These are phyloP conservation scores for Coniella vitis DNA, from an alignment of 2,329 filamentous ascomycete genomes.

Conservation along the genomic window DNA sequence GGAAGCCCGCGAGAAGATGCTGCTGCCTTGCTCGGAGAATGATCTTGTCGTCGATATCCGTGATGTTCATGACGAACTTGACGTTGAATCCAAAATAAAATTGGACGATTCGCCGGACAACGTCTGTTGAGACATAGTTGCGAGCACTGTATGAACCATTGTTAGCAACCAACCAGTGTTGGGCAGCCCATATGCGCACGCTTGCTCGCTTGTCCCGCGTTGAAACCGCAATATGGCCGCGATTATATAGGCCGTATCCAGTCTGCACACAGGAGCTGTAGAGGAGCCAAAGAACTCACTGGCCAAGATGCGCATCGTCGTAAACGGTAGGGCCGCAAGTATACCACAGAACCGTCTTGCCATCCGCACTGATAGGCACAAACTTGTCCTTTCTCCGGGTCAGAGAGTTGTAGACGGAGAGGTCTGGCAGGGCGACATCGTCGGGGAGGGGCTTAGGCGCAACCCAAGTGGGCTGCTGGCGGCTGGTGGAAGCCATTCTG, in stretches of 20 bases:
- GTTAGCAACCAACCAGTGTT: not conserved
- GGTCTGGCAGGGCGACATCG: slow-evolving; percentile 6
- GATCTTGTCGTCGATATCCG: slow-evolving; percentile 70
- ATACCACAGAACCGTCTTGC: slow-evolving; percentile 71
- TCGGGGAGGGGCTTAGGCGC: slow-evolving; percentile 10
- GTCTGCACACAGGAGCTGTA: not conserved
- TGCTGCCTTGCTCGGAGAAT: slow-evolving; percentile 54
- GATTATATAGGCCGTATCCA: no score
- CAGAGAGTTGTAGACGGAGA: slow-evolving; percentile 14
- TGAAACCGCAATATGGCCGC: no score
- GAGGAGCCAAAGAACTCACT: slow-evolving; percentile 24
- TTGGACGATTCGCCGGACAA: slow-evolving; percentile 73
- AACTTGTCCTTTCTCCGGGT: slow-evolving; percentile 15
- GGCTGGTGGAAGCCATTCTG: slow-evolving; percentile 10
- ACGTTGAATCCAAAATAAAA: slow-evolving; percentile 81
- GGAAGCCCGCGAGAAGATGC: slow-evolving; percentile 50
- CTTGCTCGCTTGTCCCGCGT: not conserved
- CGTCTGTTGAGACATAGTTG: slow-evolving; percentile 88
- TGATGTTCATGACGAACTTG: slow-evolving; percentile 89
- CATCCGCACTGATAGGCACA: slow-evolving; percentile 43
- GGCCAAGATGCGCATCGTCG: slow-evolving; percentile 72
- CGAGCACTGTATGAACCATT: slow-evolving; percentile 38
- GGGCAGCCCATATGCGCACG: not conserved
- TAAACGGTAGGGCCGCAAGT: slow-evolving; percentile 84
- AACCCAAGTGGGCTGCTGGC: slow-evolving; percentile 13